Conservation (phyloP, 768 basidiomycete genomes). For the Fibroporia radiculosa region DNA sequence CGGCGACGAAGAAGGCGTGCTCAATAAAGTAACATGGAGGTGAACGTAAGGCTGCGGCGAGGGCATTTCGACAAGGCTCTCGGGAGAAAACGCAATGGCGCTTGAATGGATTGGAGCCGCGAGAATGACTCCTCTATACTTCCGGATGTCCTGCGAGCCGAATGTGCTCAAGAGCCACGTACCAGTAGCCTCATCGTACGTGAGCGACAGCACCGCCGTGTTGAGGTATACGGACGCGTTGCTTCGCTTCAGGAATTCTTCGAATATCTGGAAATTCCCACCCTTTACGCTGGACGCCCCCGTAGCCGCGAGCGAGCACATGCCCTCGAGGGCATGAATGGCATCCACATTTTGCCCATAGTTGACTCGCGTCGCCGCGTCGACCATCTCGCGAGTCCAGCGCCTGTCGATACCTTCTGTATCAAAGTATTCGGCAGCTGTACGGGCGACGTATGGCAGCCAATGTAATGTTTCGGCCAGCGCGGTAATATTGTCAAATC, state of each 20-base stretch:
- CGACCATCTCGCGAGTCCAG: slow-evolving; percentile 69
- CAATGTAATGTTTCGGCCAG: slow-evolving; percentile 49
- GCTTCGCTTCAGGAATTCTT: slow-evolving; percentile 66
- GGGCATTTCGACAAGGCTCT: slow-evolving; percentile 43
- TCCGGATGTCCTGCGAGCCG: slow-evolving; percentile 11
- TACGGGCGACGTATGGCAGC: slow-evolving; percentile 39
- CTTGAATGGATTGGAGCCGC: slow-evolving; percentile 81
- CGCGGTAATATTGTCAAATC: slow-evolving; percentile 54
- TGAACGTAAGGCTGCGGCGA: slow-evolving; percentile 71
- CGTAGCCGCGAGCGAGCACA: slow-evolving; percentile 61
- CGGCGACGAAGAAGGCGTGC: slow-evolving; percentile 60
- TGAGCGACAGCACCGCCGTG: slow-evolving; percentile 43
- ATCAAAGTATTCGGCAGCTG: slow-evolving; percentile 49
- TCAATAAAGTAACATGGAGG: slow-evolving; percentile 83
- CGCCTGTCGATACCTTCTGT: slow-evolving; percentile 44
- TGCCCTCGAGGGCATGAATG: slow-evolving; percentile 74
- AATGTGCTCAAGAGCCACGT: slow-evolving; percentile 49
- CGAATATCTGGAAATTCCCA: slow-evolving; percentile 84
- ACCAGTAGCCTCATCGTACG: slow-evolving; percentile 30
- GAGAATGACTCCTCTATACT: slow-evolving; percentile 73
- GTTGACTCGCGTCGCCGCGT: slow-evolving; percentile 76
- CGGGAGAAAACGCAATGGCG: slow-evolving; percentile 41
- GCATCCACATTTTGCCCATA: slow-evolving; percentile 67
- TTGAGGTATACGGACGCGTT: slow-evolving; percentile 64
- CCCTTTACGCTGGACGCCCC: slow-evolving; percentile 62